Conservation (phyloP, 768 basidiomycete species). For the Rhodotorula sphaerocarpa region DNA sequence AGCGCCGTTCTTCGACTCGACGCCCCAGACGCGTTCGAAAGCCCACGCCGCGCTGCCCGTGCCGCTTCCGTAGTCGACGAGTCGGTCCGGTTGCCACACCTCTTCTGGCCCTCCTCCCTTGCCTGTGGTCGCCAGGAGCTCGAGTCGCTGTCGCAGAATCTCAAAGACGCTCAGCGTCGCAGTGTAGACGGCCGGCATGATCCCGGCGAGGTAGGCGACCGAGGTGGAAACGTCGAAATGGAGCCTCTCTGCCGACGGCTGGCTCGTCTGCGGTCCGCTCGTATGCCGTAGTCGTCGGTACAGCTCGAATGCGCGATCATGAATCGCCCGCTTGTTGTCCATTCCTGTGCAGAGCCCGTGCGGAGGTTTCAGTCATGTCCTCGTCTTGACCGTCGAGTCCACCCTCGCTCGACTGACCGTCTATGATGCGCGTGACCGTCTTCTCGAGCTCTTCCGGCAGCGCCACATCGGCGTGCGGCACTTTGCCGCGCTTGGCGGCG, state of each 20-base stretch:
- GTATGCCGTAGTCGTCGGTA: slow-evolving; percentile 57
- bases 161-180: slow-evolving; percentile 67
- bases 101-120: slow-evolving; percentile 36
- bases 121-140: slow-evolving; percentile 47
- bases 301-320: slow-evolving; percentile 59
- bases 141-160: slow-evolving; percentile 58
- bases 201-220: slow-evolving; percentile 73
- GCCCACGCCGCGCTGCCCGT: slow-evolving; percentile 74
- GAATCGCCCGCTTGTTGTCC: slow-evolving; percentile 48
- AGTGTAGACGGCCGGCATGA: slow-evolving; percentile 77
- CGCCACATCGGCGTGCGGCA: slow-evolving; percentile 60
- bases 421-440: slow-evolving; percentile 60
- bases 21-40: slow-evolving; percentile 48
- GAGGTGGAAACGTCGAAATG: slow-evolving; percentile 56
- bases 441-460: slow-evolving; percentile 64
- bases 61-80: slow-evolving; percentile 79
- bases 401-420: too few species aligned
- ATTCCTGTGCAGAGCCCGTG: neutral
- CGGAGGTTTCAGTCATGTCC: too few species aligned
- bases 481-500: slow-evolving; percentile 49
- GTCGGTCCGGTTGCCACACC: slow-evolving; percentile 47
- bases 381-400: too few species aligned
- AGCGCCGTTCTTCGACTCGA: slow-evolving; percentile 4
- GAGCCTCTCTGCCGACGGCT: slow-evolving; percentile 63
- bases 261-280: slow-evolving; percentile 46